Conservation (phyloP, 2,329 filamentous ascomycete genomes). For the Aquanectria penicillioides region DNA sequence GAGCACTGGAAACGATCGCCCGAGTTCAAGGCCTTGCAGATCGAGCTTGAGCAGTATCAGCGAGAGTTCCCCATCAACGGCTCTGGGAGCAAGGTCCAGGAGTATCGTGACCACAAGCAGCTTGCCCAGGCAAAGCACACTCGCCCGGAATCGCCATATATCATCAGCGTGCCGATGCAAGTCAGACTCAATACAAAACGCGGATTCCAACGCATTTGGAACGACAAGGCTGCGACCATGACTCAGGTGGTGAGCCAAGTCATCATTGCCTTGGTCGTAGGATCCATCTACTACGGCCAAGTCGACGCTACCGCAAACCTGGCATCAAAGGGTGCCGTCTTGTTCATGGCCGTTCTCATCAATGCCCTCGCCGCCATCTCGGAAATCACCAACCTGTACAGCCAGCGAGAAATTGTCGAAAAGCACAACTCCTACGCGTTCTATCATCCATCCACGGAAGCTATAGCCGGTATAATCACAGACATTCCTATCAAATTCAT, state of each 20-base stretch:
- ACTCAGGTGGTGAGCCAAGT: constrained; percentile 59
- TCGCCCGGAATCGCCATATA: constrained; percentile 65
- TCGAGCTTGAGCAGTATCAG: constrained; percentile 63
- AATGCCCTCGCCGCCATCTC: constrained; percentile 67
- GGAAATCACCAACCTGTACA: constrained; percentile 61
- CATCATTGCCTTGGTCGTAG: constrained; percentile 68
- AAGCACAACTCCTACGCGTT: constrained; percentile 61
- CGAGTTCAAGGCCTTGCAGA: constrained; percentile 53
- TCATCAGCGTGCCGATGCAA: constrained; percentile 65
- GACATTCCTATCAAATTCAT: constrained; percentile 53
- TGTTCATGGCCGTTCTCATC: constrained; percentile 70
- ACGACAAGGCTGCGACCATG: constrained; percentile 59
- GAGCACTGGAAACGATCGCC: constrained; percentile 56
- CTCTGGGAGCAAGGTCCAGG: constrained; percentile 45
- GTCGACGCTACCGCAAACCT: constrained; percentile 61
- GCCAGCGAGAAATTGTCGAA: constrained; percentile 59
- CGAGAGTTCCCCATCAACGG: constrained; percentile 53
- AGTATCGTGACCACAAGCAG: constrained; percentile 52
- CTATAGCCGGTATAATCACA: constrained; percentile 34
- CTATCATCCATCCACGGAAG: constrained; percentile 52
- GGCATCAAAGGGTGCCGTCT: constrained; percentile 62
- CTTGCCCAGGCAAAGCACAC: constrained; percentile 60
- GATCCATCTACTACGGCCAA: constrained; percentile 67
- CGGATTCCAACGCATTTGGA: constrained; percentile 63
- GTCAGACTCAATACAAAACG: constrained; percentile 61